Evolutionary conservation across 2,329 filamentous ascomycete genomes (phyloP).

Genomic region (Aaosphaeria pasadenensis): DNA sequence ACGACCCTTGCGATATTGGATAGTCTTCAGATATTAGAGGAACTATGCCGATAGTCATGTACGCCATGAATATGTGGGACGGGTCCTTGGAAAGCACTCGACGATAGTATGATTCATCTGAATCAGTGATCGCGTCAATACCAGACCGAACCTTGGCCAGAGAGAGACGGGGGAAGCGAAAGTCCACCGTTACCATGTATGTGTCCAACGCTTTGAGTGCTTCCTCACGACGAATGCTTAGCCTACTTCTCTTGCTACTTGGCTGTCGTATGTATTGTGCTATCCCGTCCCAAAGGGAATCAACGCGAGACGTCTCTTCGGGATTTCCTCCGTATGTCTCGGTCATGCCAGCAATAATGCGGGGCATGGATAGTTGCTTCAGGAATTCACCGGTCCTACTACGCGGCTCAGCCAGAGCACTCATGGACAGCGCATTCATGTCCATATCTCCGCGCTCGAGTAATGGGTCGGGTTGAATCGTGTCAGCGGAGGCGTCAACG

Average conservation of each 20-base stretch:
- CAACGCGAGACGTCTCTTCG: neutral
- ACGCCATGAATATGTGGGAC: neutral
- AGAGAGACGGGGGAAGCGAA: neutral
- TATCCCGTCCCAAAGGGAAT: neutral
- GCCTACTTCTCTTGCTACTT: neutral
- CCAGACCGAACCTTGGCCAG: neutral
- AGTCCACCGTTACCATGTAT: neutral
- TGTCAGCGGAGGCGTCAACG: too few relatives aligned
- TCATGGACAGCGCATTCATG: neutral
- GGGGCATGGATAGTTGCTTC: neutral
- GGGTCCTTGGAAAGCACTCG: neutral
- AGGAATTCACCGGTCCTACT: neutral
- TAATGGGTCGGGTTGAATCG: neutral
- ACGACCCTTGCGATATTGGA: neutral
- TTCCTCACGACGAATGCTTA: neutral
- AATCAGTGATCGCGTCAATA: neutral
- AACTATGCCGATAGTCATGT: neutral
- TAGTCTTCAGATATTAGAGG: neutral
- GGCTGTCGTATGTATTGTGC: neutral
- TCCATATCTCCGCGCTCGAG: neutral
- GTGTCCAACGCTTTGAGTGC: neutral
- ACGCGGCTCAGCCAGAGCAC: neutral
- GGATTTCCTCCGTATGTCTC: neutral
- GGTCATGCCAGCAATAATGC: neutral
- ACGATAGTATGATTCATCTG: neutral